Percentiles rank a stretch among this genome's conserved stretches.
These are phyloP conservation scores for Brassica rapa DNA, from an alignment of 345 rosid species.

Conservation along the genomic window DNA sequence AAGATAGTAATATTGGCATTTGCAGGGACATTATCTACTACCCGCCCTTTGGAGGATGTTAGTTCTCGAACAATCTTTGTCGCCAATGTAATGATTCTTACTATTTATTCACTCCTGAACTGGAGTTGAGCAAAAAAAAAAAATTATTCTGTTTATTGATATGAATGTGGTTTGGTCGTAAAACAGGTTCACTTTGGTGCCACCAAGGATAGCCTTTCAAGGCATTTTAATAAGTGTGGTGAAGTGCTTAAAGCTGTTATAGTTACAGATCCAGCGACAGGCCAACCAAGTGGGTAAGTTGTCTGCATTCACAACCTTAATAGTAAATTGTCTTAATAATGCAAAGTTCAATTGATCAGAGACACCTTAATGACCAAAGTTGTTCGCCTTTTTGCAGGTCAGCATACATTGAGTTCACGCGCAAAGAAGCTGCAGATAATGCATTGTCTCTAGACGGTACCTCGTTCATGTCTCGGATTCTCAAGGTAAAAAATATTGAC, in stretches of 20 bases:
- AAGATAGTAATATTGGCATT: constrained; percentile 21
- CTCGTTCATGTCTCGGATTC: constrained; percentile 89
- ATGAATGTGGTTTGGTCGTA: constrained; percentile 19
- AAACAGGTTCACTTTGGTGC: constrained; percentile 96
- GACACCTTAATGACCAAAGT: neutral
- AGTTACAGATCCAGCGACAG: constrained; percentile 84
- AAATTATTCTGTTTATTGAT: too few species aligned
- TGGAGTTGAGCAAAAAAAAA: neutral
- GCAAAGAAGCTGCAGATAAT: constrained; percentile 88
- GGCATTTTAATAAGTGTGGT: constrained; percentile 90
- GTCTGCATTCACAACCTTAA: constrained; percentile 1
- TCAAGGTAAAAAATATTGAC: constrained; percentile 59
- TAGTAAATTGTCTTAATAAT: neutral
- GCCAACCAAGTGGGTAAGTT: constrained; percentile 88
- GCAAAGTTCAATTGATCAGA: neutral
- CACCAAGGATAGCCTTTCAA: constrained; percentile 85
- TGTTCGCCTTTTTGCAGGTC: constrained; percentile 54
- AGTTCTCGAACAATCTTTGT: constrained; percentile 88
- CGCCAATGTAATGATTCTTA: constrained; percentile 65
- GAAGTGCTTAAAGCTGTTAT: constrained; percentile 87
- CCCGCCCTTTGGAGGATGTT: constrained; percentile 73
- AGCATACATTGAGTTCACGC: constrained; percentile 79
- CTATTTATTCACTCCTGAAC: neutral
- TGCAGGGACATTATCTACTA: constrained; percentile 59
- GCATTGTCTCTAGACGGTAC: constrained; percentile 83